Conservation (phyloP, 495 filamentous ascomycete species). For the Penicillium ucsense region DNA sequence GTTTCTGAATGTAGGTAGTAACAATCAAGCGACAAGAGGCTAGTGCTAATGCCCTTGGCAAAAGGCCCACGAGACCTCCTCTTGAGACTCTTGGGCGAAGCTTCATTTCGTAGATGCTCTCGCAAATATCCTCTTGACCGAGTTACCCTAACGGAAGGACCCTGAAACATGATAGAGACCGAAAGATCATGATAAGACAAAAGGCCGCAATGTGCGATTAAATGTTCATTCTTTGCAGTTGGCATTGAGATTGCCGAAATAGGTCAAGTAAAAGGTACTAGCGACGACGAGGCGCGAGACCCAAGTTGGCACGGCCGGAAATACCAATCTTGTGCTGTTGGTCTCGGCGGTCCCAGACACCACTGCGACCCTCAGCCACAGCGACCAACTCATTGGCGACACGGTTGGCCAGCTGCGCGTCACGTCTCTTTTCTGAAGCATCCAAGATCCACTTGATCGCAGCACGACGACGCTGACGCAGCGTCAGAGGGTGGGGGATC, state of each 20-base stretch:
- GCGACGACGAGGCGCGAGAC: slow-evolving; percentile 15
- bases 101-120: no score
- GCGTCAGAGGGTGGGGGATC: slow-evolving; percentile 64
- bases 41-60: no score
- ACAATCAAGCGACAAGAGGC: no score
- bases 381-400: slow-evolving; percentile 81
- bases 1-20: no score
- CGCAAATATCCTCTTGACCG: no score
- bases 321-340: slow-evolving; percentile 67
- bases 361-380: slow-evolving; percentile 77
- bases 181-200: slow-evolving; percentile 8
- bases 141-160: no score
- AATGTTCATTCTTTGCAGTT: neutral
- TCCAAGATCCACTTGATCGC: slow-evolving; percentile 87
- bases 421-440: slow-evolving; percentile 60
- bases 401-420: slow-evolving; percentile 58
- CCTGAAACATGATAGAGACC: no score
- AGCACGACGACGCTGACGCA: slow-evolving; percentile 62
- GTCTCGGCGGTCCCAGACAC: slow-evolving; percentile 71
- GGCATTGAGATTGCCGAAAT: neutral
- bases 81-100: no score
- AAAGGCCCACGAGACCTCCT: no score
- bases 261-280: slow-evolving; percentile 2
- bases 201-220: slow-evolving; percentile 2
- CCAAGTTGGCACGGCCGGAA: slow-evolving; percentile 61